phyloP scores from a whole-genome alignment of 345 rosid genomes.

The Lumnitzera littorea region DNA sequence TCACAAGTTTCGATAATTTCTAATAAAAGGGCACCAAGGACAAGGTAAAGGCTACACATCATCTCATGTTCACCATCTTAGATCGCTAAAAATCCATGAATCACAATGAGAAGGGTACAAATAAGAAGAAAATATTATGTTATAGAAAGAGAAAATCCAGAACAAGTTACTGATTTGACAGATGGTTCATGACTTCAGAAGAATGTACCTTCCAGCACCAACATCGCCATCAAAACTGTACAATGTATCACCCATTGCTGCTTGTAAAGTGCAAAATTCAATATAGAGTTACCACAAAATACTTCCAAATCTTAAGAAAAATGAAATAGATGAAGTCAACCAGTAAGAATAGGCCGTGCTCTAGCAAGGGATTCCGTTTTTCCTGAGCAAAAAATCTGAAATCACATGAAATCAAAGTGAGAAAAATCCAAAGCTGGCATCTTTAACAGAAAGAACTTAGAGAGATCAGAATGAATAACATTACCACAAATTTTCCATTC shows the following conservation, averaged over 20 bases:
- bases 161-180: neutral
- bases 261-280: slow-evolving; percentile 10
- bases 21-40: neutral
- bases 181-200: neutral
- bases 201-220: slow-evolving; percentile 74
- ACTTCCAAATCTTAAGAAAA: slow-evolving; percentile 4
- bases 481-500: slow-evolving; percentile 69
- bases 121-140: too few relatives aligned
- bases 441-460: neutral
- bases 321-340: slow-evolving; percentile 30
- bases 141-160: neutral
- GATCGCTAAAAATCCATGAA: too few relatives aligned
- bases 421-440: neutral
- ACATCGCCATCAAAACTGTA: slow-evolving; percentile 68
- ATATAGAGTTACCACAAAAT: neutral
- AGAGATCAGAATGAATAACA: slow-evolving; percentile 2
- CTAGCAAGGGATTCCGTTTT: slow-evolving; percentile 56
- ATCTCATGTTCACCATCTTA: neutral
- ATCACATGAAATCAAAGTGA: slow-evolving; percentile 3
- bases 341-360: slow-evolving; percentile 71
- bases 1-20: slow-evolving; percentile 1
- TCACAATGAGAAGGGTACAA: too few relatives aligned
- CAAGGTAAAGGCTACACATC: neutral
- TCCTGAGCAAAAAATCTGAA: slow-evolving; percentile 75
- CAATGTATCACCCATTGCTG: slow-evolving; percentile 76